Evolutionary conservation across 2,329 filamentous ascomycete genomes (phyloP).

Genomic region (Aureobasidium mangrovei): DNA sequence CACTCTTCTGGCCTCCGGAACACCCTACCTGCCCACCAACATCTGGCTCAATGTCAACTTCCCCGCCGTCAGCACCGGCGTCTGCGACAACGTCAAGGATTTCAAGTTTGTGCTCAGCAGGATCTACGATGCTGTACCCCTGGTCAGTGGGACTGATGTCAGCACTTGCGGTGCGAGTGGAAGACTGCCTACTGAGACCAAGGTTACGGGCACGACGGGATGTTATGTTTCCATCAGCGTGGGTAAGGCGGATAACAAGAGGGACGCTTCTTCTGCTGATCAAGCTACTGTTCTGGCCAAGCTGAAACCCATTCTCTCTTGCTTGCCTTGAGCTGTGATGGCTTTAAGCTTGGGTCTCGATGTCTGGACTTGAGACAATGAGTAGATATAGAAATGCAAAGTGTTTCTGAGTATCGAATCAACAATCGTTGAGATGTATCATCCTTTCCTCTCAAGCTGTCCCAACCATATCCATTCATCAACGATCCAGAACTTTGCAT

Average conservation of each 20-base stretch:
- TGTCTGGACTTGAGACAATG: neutral
- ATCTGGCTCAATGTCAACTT: conserved; percentile 65
- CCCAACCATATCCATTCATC: neutral
- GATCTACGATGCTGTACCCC: conserved; percentile 40
- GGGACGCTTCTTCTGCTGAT: conserved; percentile 44
- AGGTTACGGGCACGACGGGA: conserved; percentile 42
- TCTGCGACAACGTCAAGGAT: conserved; percentile 44
- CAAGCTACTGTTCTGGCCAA: conserved; percentile 47
- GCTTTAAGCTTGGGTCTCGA: neutral
- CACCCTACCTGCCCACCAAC: conserved; percentile 53
- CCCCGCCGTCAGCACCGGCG: conserved; percentile 39
- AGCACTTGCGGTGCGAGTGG: conserved; percentile 44
- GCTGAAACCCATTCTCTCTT: conserved; percentile 40
- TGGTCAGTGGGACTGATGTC: conserved; percentile 41
- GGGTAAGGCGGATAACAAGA: conserved; percentile 52
- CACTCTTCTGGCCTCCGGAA: conserved; percentile 45
- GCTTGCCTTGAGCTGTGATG: conserved; percentile 31
- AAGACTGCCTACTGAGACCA: conserved; percentile 51
- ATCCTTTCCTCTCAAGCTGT: too few relatives aligned
- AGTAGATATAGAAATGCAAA: neutral
- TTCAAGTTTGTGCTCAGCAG: conserved; percentile 58
- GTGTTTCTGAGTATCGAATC: neutral
- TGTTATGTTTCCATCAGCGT: conserved; percentile 58
- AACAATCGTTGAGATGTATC: neutral
- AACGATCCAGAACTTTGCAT: neutral